Base-by-base conservation (phyloP, 1,284 basidiomycete species). In the Cryptococcus amylolentus region DNA sequence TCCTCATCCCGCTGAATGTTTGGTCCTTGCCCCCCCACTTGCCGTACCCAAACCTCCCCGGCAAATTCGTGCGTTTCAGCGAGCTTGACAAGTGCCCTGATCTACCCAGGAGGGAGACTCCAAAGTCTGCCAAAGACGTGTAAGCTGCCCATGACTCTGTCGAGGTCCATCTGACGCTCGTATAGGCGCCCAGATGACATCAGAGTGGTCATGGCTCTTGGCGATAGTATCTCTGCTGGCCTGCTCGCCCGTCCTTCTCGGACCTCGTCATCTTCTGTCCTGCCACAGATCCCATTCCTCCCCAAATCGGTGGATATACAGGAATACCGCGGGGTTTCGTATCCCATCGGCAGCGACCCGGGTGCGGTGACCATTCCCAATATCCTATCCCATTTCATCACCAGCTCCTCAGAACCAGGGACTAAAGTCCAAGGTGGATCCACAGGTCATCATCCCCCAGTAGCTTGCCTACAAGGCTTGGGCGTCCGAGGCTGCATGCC, bases 141-240 rank as follows among this genome's bases (percentile, higher is more conserved):
- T 72, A 46, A 59, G 67, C 57, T 20, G 12, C 6, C 16, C 8
- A 40, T 46, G 45, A 44, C 51, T 28, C 27, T 26, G 20, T 26
- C 16, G 12, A 26, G 13, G 42, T n/a, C 26, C 23, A 46, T 23
- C 48, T 55, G 49, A 51, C 39, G n/a, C 14, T 27, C 40, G 37
- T 27, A 6, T 26, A 75, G 73, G 1, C 73, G 75, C 0, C 77
- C 76, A 39, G 76, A 78, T 45, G 74, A 77, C 48, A 71, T 78
- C 52, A 62, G 61, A 13, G 71, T 76, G 20, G 60, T 76, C 40
- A 74, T 77, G 68, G 77, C 76, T 8, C 31, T 78, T 16, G 78
- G 78, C 1, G 78, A 79, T 56, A 75, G 71, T 1, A 77, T 79
- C 60, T 74, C 76, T 0, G 78, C 77, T 4, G 78, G 69, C 0